Evolutionary conservation across 2,329 filamentous ascomycete species (phyloP), one percentile per base, ranked within the genome.

Genomic region (Parastagonospora nodorum): DNA sequence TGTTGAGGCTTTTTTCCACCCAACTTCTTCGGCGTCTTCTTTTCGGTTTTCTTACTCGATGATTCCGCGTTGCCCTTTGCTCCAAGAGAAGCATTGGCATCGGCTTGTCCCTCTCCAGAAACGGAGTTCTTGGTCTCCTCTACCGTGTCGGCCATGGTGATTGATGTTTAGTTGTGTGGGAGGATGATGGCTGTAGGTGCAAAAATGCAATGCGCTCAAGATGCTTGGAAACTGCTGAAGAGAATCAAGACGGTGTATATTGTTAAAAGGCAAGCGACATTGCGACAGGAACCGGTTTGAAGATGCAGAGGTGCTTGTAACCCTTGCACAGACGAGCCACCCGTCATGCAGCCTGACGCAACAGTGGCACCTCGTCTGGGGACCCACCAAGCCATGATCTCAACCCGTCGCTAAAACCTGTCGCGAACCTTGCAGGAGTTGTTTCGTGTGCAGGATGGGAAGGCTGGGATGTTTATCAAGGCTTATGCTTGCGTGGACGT

Each of bases 1-100:
- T 76, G 72, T 63, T 75, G 72, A 55, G 68, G 64, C 61, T 75
- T 72, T 69, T 79, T 78, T 55, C 67, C 67, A 63, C 77, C 76
- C 58, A 80, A 68, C 73, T 80, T 80, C 69, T 79, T 77, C 32
- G 78, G 78, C 51, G 76, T 75, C 64, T 75, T 77, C 68, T 77
- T 80, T 61, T 75, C 72, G 60, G 65, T 73, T 74, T 74, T 75
- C 73, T 75, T 72, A 74, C 71, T 74, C 66, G 68, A 69, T 68
- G 66, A 72, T 64, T 73, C 69, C 42, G 68, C 69, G 51, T 54
- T 70, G 51, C 68, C 71, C 55, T 68, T 71, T 58, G 57, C 71
- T 58, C 71, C 70, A 40, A 71, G 37, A 16, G 67, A 71, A 42
- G 70, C 71, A 54, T 66, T 67, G 60, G 64, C 69, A 56, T 72